Conservation (phyloP, 2,329 filamentous ascomycete genomes). For the Sporothrix brunneoviolacea region DNA sequence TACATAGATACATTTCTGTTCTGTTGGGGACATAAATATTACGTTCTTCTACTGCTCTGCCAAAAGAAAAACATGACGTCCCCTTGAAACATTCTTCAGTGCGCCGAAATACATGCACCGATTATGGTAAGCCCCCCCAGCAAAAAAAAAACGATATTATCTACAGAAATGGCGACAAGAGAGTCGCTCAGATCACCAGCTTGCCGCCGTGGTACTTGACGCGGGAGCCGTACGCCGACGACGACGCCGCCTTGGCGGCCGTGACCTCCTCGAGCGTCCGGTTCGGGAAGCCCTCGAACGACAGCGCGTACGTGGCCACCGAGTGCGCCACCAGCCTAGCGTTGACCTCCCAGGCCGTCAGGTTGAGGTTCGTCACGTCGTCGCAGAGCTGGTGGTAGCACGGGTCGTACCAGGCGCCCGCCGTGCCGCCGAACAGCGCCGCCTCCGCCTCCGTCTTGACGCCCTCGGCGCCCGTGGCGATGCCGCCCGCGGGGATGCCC, state of each 20-base stretch:
- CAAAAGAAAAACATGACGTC: too few relatives aligned
- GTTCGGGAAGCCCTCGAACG: slow-evolving; percentile 59
- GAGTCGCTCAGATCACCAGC: slow-evolving; percentile 39
- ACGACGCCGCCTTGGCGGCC: too few relatives aligned
- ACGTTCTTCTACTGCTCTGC: too few relatives aligned
- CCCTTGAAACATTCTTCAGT: too few relatives aligned
- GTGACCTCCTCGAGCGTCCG: slow-evolving; percentile 29
- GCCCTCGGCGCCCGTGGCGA: slow-evolving; percentile 71
- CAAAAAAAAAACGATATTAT: slow-evolving; percentile 3
- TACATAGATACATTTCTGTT: too few relatives aligned
- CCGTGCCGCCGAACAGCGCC: slow-evolving; percentile 62
- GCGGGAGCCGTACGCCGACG: slow-evolving; percentile 26
- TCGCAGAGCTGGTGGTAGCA: slow-evolving; percentile 60
- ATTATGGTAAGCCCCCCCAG: background rate
- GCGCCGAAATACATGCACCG: too few relatives aligned
- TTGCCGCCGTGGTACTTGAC: slow-evolving; percentile 45
- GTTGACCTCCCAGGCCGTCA: slow-evolving; percentile 55
- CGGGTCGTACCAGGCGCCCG: slow-evolving; percentile 52
- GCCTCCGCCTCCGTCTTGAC: slow-evolving; percentile 64
- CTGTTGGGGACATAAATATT: too few relatives aligned
- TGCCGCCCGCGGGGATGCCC: slow-evolving; percentile 67
- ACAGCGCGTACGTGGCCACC: slow-evolving; percentile 61
- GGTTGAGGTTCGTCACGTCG: slow-evolving; percentile 49
- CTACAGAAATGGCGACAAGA: background rate
- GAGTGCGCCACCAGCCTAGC: slow-evolving; percentile 64